A percentile compares a stretch with the other conserved stretches of the same genome.
These are phyloP conservation scores for Ananas comosus DNA, from an alignment of 176 grass and related monocot genomes.

Conservation along the genomic window DNA sequence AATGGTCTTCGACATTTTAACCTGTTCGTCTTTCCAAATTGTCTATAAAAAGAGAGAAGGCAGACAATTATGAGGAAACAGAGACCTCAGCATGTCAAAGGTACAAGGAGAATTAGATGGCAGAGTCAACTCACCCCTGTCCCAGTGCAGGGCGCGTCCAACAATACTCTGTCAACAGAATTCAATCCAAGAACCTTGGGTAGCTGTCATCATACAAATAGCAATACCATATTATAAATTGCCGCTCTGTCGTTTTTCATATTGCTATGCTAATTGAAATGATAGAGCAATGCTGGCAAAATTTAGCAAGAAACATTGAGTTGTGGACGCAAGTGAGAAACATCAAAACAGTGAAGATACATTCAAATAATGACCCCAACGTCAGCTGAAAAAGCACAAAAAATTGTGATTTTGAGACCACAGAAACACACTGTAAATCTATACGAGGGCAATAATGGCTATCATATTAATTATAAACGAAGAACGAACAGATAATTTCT, in stretches of 20 bases:
- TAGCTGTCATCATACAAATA: conserved; percentile 33
- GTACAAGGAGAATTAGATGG: conserved; percentile 18
- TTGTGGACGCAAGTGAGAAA: neutral
- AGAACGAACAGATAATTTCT: neutral
- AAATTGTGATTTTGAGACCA: neutral
- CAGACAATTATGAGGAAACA: conserved; percentile 8
- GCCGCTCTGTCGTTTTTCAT: neutral
- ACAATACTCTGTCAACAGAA: conserved; percentile 89
- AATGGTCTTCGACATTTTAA: conserved; percentile 83
- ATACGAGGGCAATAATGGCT: too few relatives aligned
- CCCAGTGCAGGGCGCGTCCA: conserved; percentile 95
- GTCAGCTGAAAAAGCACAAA: neutral
- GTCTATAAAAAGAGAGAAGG: conserved; percentile 45
- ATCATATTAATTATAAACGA: neutral
- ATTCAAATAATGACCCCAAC: neutral
- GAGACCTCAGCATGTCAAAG: neutral
- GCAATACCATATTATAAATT: neutral
- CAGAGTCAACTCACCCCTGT: conserved; percentile 51
- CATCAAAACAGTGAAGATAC: neutral
- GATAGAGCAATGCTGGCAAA: neutral
- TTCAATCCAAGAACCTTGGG: conserved; percentile 79
- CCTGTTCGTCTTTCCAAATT: conserved; percentile 76
- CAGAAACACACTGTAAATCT: too few relatives aligned
- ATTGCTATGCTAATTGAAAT: neutral
- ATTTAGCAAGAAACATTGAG: neutral